These are phyloP conservation scores for Syzygium jambos DNA, from an alignment of 345 rosid genomes.

Conservation along the genomic window DNA sequence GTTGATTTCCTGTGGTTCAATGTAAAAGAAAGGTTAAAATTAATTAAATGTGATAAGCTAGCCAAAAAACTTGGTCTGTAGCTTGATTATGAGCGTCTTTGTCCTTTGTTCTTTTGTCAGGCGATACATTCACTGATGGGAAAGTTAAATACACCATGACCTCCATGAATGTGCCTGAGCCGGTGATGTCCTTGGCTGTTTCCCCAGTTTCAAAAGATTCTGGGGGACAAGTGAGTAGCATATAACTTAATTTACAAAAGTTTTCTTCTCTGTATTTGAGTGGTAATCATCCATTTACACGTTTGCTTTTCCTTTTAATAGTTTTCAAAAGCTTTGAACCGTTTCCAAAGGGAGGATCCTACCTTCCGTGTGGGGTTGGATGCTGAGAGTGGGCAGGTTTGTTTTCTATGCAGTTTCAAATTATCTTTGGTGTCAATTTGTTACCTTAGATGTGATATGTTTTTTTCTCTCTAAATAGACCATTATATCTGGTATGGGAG, in stretches of 20 bases:
- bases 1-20: not conserved
- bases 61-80: not conserved
- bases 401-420: not conserved
- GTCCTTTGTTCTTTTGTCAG: constrained; percentile 18
- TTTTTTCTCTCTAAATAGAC: constrained; percentile 36
- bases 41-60: not conserved
- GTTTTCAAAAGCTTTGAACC: constrained; percentile 98
- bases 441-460: too few species aligned
- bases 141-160: constrained; percentile 96
- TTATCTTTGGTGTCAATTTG: not conserved
- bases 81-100: not conserved
- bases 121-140: constrained; percentile 96
- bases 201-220: constrained; percentile 95
- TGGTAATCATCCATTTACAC: not conserved
- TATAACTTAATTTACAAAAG: not conserved
- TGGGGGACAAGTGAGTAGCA: constrained; percentile 81
- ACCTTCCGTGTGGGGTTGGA: constrained; percentile 98
- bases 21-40: not conserved
- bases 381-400: constrained; percentile 95
- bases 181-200: constrained; percentile 97
- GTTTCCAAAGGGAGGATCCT: constrained; percentile 96
- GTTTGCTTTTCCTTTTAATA: constrained; percentile 8
- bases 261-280: not conserved
- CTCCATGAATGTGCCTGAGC: constrained; percentile 99
- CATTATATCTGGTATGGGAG: constrained; percentile 99